Conservation (phyloP, 2,329 filamentous ascomycete genomes). For the Cytospora piceae region DNA sequence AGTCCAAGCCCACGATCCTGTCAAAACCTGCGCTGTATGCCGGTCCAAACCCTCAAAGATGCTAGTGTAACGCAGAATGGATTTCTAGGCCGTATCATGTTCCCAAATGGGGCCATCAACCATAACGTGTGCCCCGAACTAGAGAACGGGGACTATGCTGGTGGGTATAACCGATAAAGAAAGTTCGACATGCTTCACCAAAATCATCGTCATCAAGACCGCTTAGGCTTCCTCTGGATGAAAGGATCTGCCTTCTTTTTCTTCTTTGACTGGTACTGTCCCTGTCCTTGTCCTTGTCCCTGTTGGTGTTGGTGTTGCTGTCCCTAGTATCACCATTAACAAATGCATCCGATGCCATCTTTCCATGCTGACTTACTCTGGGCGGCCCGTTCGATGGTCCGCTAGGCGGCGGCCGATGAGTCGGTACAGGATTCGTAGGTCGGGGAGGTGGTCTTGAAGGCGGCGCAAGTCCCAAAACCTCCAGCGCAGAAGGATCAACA, state of each 20-base stretch:
- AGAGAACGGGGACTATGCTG: not conserved
- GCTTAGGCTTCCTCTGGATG: constrained; percentile 45
- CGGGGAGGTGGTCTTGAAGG: constrained; percentile 47
- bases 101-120: not conserved
- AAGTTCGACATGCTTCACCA: not conserved
- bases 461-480: constrained; percentile 52
- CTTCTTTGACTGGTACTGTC: constrained; percentile 20
- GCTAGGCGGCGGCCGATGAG: constrained; percentile 18
- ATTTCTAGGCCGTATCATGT: not conserved
- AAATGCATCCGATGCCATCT: not conserved
- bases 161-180: not conserved
- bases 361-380: constrained; percentile 12
- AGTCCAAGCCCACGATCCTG: not conserved
- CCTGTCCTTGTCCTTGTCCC: constrained; percentile 2
- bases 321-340: not conserved
- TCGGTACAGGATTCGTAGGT: constrained; percentile 15
- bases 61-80: not conserved
- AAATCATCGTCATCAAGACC: constrained; percentile 14
- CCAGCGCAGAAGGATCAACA: constrained; percentile 56
- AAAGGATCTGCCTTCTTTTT: constrained; percentile 51
- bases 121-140: not conserved
- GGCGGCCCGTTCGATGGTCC: constrained; percentile 12
- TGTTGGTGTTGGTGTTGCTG: not conserved
- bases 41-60: not conserved
- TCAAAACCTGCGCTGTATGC: not conserved